Conservation (phyloP, 306 rosid species). For the Arachis hypogaea region DNA sequence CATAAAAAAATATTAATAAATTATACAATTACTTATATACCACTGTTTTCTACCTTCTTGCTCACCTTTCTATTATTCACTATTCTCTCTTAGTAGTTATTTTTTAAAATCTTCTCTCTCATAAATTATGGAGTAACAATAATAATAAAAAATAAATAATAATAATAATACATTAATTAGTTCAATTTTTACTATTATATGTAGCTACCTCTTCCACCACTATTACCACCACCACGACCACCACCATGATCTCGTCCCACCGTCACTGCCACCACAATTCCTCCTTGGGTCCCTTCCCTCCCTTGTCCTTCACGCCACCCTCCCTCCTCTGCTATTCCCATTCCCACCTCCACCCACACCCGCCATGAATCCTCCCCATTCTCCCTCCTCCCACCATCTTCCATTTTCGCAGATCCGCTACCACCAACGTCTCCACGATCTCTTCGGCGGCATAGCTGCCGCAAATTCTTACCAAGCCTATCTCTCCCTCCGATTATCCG, state of each 20-base stretch:
- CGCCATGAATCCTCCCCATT: slow-evolving; percentile 58
- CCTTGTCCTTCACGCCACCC: slow-evolving; percentile 6
- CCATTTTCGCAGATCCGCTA: slow-evolving; percentile 13
- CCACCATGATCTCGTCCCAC: not conserved
- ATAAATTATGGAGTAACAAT: no score
- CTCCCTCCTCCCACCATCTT: slow-evolving; percentile 10
- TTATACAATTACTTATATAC: no score
- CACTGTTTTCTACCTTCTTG: no score
- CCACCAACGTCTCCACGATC: not conserved
- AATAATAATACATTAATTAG: no score
- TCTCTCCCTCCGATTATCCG: slow-evolving; percentile 14
- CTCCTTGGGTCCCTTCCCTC: slow-evolving; percentile 26
- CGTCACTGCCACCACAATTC: slow-evolving; percentile 26
- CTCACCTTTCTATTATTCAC: no score
- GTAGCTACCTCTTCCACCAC: not conserved
- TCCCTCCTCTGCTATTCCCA: slow-evolving; percentile 8
- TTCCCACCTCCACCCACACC: slow-evolving; percentile 51
- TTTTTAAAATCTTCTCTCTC: not conserved
- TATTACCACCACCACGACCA: slow-evolving; percentile 17
- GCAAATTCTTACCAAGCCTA: slow-evolving; percentile 24
- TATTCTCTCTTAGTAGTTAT: no score
- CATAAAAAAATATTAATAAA: no score
- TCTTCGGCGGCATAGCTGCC: not conserved
- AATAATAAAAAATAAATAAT: no score
- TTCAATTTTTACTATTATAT: not conserved